Base-by-base conservation (phyloP, 2,329 filamentous ascomycete species). In the Aphanoascus verrucosus region DNA sequence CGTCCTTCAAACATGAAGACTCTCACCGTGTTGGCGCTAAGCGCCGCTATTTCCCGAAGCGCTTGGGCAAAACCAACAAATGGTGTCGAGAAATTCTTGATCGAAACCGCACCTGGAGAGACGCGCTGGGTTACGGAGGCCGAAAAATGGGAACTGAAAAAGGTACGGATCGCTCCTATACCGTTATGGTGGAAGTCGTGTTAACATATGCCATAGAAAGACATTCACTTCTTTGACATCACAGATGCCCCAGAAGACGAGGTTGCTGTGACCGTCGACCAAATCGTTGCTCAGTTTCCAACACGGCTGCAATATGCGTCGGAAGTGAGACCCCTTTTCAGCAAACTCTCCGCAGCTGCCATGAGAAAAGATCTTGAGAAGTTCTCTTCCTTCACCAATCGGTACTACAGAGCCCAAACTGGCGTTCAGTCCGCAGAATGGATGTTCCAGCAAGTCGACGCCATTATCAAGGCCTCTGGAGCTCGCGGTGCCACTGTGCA, bases 81-180 rank as follows among this genome's bases (percentile, higher is more conserved):
- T 35, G 40, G 28, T 19, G 38, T 34, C 17, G 49, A 51, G 19
- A 48, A 55, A 41, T 55, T 55, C 41, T 19, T 55, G 17, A 38
- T 55, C n/a, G 53, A 55, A 41, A 44, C 41, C 19, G 47, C 46
- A 14, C 53, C 53, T 43, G 53, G 53, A 28, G 40, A 55, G 40
- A 45, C 46, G 35, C 45, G 42, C 31, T 55, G 53, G 53, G 47
- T 55, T 19, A 55, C 53, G 5, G 46, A 49, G 47, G 47, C 47
- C 20, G 38, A 55, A 50, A 55, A 55, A 38, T 38, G 19, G 40
- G 20, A 55, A 7, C 15, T 55, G 47, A 45, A 52, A 11, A 41
- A 37, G 40, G 53, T 55, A 55, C 12, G 46, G n/a, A 32, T 17
- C 17, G 31, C 17, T 23, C 9, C 6, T 12, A 23, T 20, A 7